Percentiles rank a stretch among this genome's conserved stretches.
phyloP scores from a whole-genome alignment of 495 filamentous ascomycete species.

The Friedmanniomyces endolithicus region DNA sequence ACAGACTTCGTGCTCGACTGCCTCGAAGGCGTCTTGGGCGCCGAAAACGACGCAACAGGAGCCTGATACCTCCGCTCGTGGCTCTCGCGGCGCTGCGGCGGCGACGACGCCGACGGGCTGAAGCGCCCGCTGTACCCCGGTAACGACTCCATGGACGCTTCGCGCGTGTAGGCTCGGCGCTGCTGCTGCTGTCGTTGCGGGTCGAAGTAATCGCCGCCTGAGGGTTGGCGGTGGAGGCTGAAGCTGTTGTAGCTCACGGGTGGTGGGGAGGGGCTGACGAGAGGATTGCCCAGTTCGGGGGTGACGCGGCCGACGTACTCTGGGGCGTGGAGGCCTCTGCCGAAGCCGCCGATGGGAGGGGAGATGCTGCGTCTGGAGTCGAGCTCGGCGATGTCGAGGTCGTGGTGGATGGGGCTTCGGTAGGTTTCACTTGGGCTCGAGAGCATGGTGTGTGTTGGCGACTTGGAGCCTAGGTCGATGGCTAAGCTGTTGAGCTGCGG shows the following conservation, averaged over 20 bases:
- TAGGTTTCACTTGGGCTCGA: conserved; percentile 15
- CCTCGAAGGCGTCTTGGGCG: conserved; percentile 11
- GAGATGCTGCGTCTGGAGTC: neutral
- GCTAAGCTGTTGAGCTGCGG: neutral
- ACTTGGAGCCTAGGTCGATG: conserved; percentile 7
- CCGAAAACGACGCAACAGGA: conserved; percentile 11
- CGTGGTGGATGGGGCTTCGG: conserved; percentile 7
- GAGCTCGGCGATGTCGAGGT: neutral
- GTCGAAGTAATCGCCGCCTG: conserved; percentile 8
- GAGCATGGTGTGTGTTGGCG: conserved; percentile 4
- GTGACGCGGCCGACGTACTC: conserved; percentile 3
- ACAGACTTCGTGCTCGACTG: conserved; percentile 9
- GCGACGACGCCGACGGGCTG: neutral
- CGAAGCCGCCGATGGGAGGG: neutral
- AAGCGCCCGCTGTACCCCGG: neutral
- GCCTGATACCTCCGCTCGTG: neutral
- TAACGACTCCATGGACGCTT: conserved; percentile 1
- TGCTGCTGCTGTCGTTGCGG: too few relatives aligned
- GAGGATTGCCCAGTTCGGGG: neutral
- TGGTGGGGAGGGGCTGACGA: conserved; percentile 11
- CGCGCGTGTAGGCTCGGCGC: neutral
- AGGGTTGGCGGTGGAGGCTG: conserved; percentile 5
- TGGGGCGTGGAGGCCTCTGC: neutral
- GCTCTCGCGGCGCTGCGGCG: neutral
- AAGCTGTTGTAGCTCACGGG: conserved; percentile 11